These are phyloP conservation scores for Populus tremula DNA, from an alignment of 345 rosid species.

Conservation along the genomic window DNA sequence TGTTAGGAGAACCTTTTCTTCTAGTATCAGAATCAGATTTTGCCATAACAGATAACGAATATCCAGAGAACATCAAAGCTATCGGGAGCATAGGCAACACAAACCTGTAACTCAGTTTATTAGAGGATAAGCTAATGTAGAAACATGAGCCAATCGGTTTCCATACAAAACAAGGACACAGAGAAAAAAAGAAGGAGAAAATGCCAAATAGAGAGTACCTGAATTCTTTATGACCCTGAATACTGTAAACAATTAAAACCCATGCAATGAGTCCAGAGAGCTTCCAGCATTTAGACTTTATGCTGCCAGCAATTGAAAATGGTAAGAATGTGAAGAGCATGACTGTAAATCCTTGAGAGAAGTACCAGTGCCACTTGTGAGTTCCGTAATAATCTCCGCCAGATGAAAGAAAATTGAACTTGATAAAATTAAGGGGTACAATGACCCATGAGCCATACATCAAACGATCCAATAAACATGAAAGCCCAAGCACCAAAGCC, in stretches of 20 bases:
- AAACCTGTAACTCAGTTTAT: slow-evolving; percentile 57
- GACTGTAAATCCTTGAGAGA: slow-evolving; percentile 81
- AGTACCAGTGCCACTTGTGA: slow-evolving; percentile 99
- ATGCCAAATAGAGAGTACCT: neutral
- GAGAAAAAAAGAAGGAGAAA: too few relatives aligned
- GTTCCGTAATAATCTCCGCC: slow-evolving; percentile 97
- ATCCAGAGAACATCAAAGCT: slow-evolving; percentile 83
- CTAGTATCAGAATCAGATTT: slow-evolving; percentile 29
- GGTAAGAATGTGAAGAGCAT: slow-evolving; percentile 88
- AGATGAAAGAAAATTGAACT: slow-evolving; percentile 91
- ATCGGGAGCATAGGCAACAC: slow-evolving; percentile 91
- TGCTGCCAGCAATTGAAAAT: slow-evolving; percentile 54
- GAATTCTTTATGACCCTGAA: slow-evolving; percentile 91
- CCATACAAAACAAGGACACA: neutral
- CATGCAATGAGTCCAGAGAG: slow-evolving; percentile 76
- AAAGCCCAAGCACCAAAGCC: slow-evolving; percentile 63
- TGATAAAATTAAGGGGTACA: slow-evolving; percentile 82
- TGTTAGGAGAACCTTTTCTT: slow-evolving; percentile 36
- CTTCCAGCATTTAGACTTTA: slow-evolving; percentile 57
- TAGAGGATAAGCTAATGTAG: slow-evolving; percentile 24
- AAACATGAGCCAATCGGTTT: slow-evolving; percentile 11
- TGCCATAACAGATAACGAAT: slow-evolving; percentile 56
- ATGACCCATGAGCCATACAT: slow-evolving; percentile 86
- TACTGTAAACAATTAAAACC: slow-evolving; percentile 71
- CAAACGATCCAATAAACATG: slow-evolving; percentile 61